Percentiles rank a stretch among this genome's conserved stretches.
Conservation (phyloP, 805 yeast genomes). For the Middelhovenomyces tepae region DNA sequence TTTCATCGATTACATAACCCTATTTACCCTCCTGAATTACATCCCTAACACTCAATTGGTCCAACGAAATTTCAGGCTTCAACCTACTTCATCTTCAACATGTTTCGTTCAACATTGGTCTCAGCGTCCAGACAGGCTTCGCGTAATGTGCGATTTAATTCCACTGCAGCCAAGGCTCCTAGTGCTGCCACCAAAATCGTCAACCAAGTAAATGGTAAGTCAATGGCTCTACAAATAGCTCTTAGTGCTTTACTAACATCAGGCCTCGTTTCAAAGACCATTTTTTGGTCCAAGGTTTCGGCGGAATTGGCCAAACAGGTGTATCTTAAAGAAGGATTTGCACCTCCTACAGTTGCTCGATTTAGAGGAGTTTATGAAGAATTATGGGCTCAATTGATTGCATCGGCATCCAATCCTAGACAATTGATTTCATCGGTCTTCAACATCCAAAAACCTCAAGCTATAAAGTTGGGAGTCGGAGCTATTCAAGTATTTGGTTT, state of each 20-base stretch:
- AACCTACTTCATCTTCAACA: too few species aligned
- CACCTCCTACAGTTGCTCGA: conserved; percentile 78
- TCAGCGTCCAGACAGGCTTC: conserved; percentile 7
- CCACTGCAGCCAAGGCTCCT: conserved; percentile 34
- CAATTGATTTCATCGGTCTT: conserved; percentile 41
- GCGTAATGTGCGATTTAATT: conserved; percentile 29
- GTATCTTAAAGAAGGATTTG: conserved; percentile 84
- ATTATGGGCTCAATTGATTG: conserved; percentile 34
- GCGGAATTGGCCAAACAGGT: conserved; percentile 65
- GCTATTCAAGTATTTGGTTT: conserved; percentile 81
- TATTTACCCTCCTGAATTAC: too few species aligned
- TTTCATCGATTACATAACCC: too few species aligned
- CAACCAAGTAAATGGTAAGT: conserved; percentile 32
- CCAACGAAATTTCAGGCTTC: too few species aligned
- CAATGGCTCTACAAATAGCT: conserved; percentile 3
- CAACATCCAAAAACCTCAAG: conserved; percentile 45
- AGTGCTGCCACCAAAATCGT: conserved; percentile 18
- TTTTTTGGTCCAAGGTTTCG: conserved; percentile 70
- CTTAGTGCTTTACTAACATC: conserved; percentile 7
- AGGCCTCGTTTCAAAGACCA: conserved; percentile 41
- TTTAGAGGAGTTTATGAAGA: conserved; percentile 64
- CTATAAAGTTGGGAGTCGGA: conserved; percentile 60
- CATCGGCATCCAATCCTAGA: conserved; percentile 50
- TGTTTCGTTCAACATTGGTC: conserved; percentile 9
- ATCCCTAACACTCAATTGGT: too few species aligned